These are phyloP conservation scores for Paragyromitra xinjiangensis DNA, from an alignment of 495 filamentous ascomycete genomes.

Conservation along the genomic window DNA sequence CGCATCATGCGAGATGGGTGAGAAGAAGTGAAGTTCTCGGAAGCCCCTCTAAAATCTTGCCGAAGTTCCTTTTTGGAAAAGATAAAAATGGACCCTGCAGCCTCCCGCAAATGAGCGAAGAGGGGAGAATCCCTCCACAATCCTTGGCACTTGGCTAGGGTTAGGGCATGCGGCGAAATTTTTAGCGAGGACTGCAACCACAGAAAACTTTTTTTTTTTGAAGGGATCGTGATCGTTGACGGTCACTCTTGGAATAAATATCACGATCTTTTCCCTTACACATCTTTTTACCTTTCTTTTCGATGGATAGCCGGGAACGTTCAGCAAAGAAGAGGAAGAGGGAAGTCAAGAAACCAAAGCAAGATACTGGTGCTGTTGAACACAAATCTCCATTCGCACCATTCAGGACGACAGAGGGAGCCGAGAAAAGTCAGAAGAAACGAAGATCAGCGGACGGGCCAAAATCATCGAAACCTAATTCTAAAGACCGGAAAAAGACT, in stretches of 20 bases:
- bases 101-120: neutral
- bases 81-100: constrained; percentile 50
- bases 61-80: constrained; percentile 5
- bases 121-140: neutral
- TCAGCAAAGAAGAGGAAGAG: constrained; percentile 49
- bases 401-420: constrained; percentile 19
- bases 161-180: constrained; percentile 46
- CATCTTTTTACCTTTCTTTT: neutral
- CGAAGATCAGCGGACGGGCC: neutral
- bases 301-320: constrained; percentile 40
- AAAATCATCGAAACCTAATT: constrained; percentile 20
- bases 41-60: neutral
- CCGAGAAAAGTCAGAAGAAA: constrained; percentile 12
- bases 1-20: constrained; percentile 46
- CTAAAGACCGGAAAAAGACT: neutral
- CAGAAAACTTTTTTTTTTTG: constrained; percentile 43
- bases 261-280: constrained; percentile 33
- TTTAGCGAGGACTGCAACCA: constrained; percentile 29
- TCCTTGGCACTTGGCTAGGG: constrained; percentile 39
- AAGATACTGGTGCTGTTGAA: constrained; percentile 4
- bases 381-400: constrained; percentile 35
- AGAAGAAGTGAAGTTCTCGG: neutral
- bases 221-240: constrained; percentile 7
- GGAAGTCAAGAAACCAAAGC: constrained; percentile 31
- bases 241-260: constrained; percentile 40